These are phyloP conservation scores for Annulohypoxylon stygium DNA, from an alignment of 495 filamentous ascomycete species.

Conservation along the genomic window DNA sequence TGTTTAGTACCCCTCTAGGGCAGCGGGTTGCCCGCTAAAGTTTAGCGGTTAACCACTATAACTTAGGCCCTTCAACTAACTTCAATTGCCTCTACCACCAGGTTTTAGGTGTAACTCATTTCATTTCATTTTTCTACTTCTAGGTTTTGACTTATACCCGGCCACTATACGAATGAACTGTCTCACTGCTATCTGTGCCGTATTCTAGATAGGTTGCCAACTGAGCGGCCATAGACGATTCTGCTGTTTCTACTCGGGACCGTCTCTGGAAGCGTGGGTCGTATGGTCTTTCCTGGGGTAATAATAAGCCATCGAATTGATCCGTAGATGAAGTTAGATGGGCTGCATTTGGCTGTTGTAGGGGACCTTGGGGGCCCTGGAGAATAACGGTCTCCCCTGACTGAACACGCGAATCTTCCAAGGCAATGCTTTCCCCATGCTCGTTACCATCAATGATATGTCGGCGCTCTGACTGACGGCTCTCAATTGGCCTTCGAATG, in stretches of 20 bases:
- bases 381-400: not conserved
- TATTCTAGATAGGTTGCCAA: conserved; percentile 8
- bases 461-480: not conserved
- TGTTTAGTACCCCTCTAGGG: no score
- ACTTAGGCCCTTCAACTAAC: no score
- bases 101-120: not conserved
- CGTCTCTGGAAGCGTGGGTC: not conserved
- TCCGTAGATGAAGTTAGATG: not conserved
- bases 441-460: not conserved
- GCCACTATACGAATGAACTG: not conserved
- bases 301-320: no score
- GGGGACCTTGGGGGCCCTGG: not conserved
- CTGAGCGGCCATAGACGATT: conserved; percentile 1
- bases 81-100: no score
- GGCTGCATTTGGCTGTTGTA: not conserved
- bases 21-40: no score
- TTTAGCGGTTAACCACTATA: no score
- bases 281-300: not conserved
- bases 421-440: not conserved
- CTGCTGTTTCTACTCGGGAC: not conserved
- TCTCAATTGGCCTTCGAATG: not conserved
- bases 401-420: not conserved
- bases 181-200: conserved; percentile 1
- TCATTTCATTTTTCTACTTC: not conserved
- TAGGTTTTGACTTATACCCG: not conserved